These are phyloP conservation scores for Pisolithus albus DNA, from an alignment of 768 basidiomycete species.

Conservation along the genomic window DNA sequence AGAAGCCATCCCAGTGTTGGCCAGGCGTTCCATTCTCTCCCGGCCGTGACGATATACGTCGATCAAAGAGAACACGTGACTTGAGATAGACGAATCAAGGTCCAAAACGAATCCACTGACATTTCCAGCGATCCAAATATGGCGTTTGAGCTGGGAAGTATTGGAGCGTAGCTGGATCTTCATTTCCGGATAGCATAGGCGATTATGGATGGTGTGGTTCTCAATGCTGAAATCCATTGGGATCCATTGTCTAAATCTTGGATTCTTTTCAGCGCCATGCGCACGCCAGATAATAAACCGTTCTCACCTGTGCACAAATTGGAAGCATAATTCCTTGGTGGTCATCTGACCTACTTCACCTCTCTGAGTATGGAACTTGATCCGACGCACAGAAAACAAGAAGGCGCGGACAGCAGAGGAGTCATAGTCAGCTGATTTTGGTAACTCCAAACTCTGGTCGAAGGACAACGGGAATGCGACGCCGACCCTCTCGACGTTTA, in stretches of 20 bases:
- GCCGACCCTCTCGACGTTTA: conserved; percentile 66
- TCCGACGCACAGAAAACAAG: conserved; percentile 71
- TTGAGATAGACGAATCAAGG: conserved; percentile 73
- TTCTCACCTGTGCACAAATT: conserved; percentile 72
- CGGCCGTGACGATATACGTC: conserved; percentile 82
- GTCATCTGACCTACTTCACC: conserved; percentile 74
- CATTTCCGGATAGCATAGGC: conserved; percentile 77
- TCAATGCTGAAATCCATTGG: conserved; percentile 65
- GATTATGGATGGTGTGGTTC: conserved; percentile 61
- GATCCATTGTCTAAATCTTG: conserved; percentile 72
- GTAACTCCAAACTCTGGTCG: conserved; percentile 49
- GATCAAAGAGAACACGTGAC: conserved; percentile 72
- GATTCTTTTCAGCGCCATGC: conserved; percentile 1
- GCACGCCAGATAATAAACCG: background rate
- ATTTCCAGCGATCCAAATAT: conserved; percentile 56
- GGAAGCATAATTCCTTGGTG: conserved; percentile 71
- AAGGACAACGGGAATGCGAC: conserved; percentile 81
- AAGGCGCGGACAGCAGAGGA: conserved; percentile 63
- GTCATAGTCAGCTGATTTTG: conserved; percentile 33
- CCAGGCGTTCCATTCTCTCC: conserved; percentile 63
- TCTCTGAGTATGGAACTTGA: conserved; percentile 65
- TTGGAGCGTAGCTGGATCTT: conserved; percentile 62
- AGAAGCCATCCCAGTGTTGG: conserved; percentile 31
- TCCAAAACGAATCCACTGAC: conserved; percentile 85
- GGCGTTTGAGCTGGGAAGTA: conserved; percentile 39